phyloP scores from a whole-genome alignment of 1,284 basidiomycete species.

The Wallemia hederae region DNA sequence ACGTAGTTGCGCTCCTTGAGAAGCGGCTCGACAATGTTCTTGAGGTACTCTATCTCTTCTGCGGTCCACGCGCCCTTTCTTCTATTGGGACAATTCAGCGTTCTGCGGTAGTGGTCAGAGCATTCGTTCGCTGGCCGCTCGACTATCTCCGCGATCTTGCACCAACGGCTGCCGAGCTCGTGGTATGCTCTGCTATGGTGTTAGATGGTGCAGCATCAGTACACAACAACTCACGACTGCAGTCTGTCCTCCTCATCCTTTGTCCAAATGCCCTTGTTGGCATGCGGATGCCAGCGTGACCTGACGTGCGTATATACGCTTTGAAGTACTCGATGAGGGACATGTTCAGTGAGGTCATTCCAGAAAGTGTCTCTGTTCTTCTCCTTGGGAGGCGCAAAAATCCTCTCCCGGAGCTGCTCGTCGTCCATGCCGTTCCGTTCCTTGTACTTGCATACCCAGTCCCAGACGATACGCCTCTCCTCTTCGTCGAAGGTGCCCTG shows the following conservation, averaged over 20 bases:
- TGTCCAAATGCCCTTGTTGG: background rate
- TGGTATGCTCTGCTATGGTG: background rate
- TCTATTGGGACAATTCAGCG: background rate
- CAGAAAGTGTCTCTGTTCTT: background rate
- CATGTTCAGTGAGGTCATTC: background rate
- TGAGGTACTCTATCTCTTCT: background rate
- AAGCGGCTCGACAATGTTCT: background rate
- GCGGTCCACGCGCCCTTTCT: background rate
- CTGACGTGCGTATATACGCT: background rate
- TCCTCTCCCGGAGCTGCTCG: background rate
- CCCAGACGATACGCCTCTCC: background rate
- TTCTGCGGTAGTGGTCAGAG: background rate
- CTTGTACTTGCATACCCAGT: background rate
- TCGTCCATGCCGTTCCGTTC: background rate
- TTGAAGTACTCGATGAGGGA: background rate
- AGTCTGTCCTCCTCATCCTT: background rate
- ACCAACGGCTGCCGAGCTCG: too few species aligned
- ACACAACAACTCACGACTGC: background rate
- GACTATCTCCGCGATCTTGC: background rate
- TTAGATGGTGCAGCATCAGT: background rate
- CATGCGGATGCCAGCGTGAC: background rate
- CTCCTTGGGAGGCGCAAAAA: background rate
- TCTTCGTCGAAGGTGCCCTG: background rate
- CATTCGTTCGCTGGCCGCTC: background rate
- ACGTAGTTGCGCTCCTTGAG: background rate